Base-by-base conservation (phyloP, 139 green algal species). In the Micractinium sp. region DNA sequence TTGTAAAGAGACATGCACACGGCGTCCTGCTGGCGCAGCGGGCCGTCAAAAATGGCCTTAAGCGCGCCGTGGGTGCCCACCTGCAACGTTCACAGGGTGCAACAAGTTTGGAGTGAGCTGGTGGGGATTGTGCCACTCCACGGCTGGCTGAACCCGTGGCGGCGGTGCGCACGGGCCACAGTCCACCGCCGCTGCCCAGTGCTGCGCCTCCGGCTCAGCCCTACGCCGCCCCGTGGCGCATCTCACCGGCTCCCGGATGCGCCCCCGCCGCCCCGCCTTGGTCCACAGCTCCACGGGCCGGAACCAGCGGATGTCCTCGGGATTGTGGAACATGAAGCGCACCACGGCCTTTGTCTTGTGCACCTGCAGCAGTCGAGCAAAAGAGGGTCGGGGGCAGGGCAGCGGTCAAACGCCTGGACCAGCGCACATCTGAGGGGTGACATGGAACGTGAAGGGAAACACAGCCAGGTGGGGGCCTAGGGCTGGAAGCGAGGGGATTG, bases 1-100 rank as follows among this genome's bases (percentile, higher is more conserved):
- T 99, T 99, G 94, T 98, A 99, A n/a, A 99, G 92, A n/a, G 89
- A 94, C 84, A 97, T 95, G 93, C 97, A 99, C 78, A 99, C 95
- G 0, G 95, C 93, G 92, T 99, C 98, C 23, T 94, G 90, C 94
- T 99, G 98, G 89, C 94, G 90, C n/a, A 99, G 91, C 1, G 93
- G 91, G 1, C 93, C 95, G 85, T 99, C 97, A 82, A 99, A 99
- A 12, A 98, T 90, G 83, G 93, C 96, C 94, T 99, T 99, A 93
- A 99, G 98, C 56, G 89, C 87, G 61, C 98, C 98, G 87, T 99
- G 98, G 12, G 97, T 99, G 79, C 98, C 98, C 20, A 99, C 66
- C 83, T 87, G 67, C 66, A 41, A 20, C 18, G 63, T 71, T 1
- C 74, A 81, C 27, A 20, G 74, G 74, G 35, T 12, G 74, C 33